Conservation (phyloP, 2,329 filamentous ascomycete species). For the Sarocladium strictum region DNA sequence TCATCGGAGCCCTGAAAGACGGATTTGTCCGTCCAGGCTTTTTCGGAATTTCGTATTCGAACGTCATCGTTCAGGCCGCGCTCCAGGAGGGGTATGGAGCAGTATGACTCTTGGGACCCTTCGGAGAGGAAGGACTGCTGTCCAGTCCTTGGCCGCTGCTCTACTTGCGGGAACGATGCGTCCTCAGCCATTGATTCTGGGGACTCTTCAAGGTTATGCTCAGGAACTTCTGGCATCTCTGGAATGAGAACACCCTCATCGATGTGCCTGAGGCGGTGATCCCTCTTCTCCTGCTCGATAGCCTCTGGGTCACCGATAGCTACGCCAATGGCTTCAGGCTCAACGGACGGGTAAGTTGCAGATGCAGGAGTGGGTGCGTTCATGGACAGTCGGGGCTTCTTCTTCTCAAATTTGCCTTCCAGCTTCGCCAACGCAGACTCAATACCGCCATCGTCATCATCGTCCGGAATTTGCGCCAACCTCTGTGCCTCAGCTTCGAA, state of each 20-base stretch:
- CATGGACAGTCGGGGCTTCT: slow-evolving; percentile 33
- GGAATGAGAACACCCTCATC: slow-evolving; percentile 33
- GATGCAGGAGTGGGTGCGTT: slow-evolving; percentile 16
- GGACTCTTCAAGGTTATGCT: slow-evolving; percentile 5
- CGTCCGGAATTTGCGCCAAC: slow-evolving; percentile 82
- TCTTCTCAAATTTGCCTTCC: slow-evolving; percentile 75
- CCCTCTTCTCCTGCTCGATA: slow-evolving; percentile 33
- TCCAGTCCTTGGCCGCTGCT: slow-evolving; percentile 25
- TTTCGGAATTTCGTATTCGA: slow-evolving; percentile 31
- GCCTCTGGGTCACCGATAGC: slow-evolving; percentile 20
- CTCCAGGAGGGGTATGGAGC: slow-evolving; percentile 70
- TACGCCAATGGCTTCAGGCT: slow-evolving; percentile 10
- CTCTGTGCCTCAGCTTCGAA: slow-evolving; percentile 87
- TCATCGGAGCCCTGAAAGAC: slow-evolving; percentile 45
- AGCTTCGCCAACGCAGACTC: slow-evolving; percentile 90
- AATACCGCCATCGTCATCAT: slow-evolving; percentile 73
- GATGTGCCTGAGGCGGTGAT: slow-evolving; percentile 40
- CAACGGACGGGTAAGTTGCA: slow-evolving; percentile 4
- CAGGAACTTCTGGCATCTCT: slow-evolving; percentile 12
- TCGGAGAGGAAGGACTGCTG: slow-evolving; percentile 47
- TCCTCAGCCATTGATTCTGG: not conserved
- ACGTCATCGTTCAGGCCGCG: slow-evolving; percentile 53
- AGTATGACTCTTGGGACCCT: slow-evolving; percentile 68
- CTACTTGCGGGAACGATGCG: slow-evolving; percentile 15
- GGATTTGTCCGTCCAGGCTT: slow-evolving; percentile 50